These are phyloP conservation scores for Aegle marmelos DNA, from an alignment of 345 rosid species.

Conservation along the genomic window DNA sequence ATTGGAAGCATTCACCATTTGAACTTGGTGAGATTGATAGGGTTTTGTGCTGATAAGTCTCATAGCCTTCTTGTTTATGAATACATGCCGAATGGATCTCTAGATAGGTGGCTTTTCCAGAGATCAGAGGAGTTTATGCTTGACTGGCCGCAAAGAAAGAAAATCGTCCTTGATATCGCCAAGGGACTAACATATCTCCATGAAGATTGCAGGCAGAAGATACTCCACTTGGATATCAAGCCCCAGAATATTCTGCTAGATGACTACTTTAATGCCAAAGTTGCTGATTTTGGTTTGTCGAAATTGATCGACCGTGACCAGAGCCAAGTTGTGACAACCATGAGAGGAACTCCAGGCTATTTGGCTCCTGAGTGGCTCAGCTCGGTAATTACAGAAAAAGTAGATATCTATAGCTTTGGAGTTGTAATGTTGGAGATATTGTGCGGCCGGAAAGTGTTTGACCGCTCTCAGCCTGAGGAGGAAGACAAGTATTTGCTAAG, in stretches of 20 bases:
- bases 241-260: slow-evolving; percentile 30
- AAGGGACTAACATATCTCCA: slow-evolving; percentile 34
- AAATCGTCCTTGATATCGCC: slow-evolving; percentile 28
- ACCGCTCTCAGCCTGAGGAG: slow-evolving; percentile 8
- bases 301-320: slow-evolving; percentile 19
- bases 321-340: slow-evolving; percentile 16
- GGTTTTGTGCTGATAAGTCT: slow-evolving; percentile 31
- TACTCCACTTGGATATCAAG: slow-evolving; percentile 28
- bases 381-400: slow-evolving; percentile 23
- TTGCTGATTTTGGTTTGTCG: slow-evolving; percentile 29
- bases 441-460: slow-evolving; percentile 22
- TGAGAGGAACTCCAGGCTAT: slow-evolving; percentile 28
- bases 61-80: slow-evolving; percentile 34
- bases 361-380: slow-evolving; percentile 21
- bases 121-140: neutral
- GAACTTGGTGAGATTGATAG: slow-evolving; percentile 29
- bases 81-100: slow-evolving; percentile 26
- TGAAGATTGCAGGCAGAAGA: slow-evolving; percentile 33
- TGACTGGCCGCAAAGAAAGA: slow-evolving; percentile 28
- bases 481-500: slow-evolving; percentile 21
- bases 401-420: slow-evolving; percentile 35
- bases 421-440: slow-evolving; percentile 27
- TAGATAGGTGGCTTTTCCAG: slow-evolving; percentile 31
- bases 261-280: slow-evolving; percentile 22
- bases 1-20: slow-evolving; percentile 34